A percentile compares a stretch with the other conserved stretches of the same genome.
These are phyloP conservation scores for Poa pratensis DNA, from an alignment of 176 grass and related monocot genomes.

Conservation along the genomic window DNA sequence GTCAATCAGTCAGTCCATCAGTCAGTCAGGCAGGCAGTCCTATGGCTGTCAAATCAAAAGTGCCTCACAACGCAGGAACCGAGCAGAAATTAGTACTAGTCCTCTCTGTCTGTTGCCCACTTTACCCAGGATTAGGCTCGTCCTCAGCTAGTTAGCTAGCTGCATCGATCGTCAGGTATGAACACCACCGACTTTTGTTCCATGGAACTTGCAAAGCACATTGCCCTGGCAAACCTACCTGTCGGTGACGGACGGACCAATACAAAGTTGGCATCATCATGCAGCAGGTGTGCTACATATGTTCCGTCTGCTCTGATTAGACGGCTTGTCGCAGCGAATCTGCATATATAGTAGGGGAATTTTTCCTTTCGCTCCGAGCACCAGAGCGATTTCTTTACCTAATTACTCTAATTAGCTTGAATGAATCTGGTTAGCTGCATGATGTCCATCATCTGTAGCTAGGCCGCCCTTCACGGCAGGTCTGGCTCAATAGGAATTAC, in stretches of 20 bases:
- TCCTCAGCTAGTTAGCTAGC: not conserved
- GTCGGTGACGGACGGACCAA: not conserved
- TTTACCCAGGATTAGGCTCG: not conserved
- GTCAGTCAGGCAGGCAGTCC: not conserved
- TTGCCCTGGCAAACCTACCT: slow-evolving; percentile 29
- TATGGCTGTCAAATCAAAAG: slow-evolving; percentile 38
- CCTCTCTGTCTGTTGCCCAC: not conserved
- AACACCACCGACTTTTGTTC: slow-evolving; percentile 9
- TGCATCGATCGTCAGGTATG: not conserved
- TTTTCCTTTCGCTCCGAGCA: not conserved
- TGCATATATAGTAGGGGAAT: not conserved
- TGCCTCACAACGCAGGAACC: slow-evolving; percentile 14
- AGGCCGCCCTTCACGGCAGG: slow-evolving; percentile 11
- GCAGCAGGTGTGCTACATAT: not conserved
- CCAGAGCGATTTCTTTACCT: not conserved
- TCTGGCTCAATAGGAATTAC: slow-evolving; percentile 36
- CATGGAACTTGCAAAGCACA: not conserved
- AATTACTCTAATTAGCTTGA: not conserved
- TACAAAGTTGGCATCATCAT: not conserved
- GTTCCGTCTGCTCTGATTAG: slow-evolving; percentile 9
- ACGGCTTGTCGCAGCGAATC: not conserved
- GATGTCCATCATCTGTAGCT: not conserved
- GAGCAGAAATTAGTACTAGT: not conserved
- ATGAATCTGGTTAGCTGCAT: not conserved
- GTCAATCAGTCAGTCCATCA: not conserved